phyloP scores from a whole-genome alignment of 148 eudicot genomes.

The Amaranthus cruentus region DNA sequence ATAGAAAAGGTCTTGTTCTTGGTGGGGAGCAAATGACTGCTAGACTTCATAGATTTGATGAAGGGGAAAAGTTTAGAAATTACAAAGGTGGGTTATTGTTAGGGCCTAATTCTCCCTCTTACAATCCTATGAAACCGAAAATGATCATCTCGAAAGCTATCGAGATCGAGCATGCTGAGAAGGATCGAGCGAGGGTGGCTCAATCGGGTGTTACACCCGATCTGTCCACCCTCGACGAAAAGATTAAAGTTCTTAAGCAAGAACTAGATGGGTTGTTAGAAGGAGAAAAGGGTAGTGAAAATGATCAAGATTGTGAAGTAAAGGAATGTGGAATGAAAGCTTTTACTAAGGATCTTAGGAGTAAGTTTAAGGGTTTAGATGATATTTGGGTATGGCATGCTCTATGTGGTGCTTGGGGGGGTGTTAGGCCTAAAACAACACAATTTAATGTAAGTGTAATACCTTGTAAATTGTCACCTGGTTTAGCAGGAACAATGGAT shows the following conservation, averaged over 20 bases:
- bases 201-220: slow-evolving; percentile 24
- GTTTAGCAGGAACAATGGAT: slow-evolving; percentile 52
- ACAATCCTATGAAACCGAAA: slow-evolving; percentile 50
- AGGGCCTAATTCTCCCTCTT: slow-evolving; percentile 35
- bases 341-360: slow-evolving; percentile 47
- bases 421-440: slow-evolving; percentile 57
- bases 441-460: slow-evolving; percentile 38
- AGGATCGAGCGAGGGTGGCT: slow-evolving; percentile 35
- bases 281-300: slow-evolving; percentile 12
- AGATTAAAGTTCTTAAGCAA: slow-evolving; percentile 32
- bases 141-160: slow-evolving; percentile 48
- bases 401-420: slow-evolving; percentile 70
- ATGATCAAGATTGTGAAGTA: slow-evolving; percentile 14
- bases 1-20: slow-evolving; percentile 38
- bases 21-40: slow-evolving; percentile 72
- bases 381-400: slow-evolving; percentile 74
- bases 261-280: slow-evolving; percentile 38
- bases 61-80: slow-evolving; percentile 49
- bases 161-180: slow-evolving; percentile 49
- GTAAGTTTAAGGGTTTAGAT: slow-evolving; percentile 48
- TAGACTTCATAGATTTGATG: slow-evolving; percentile 51
- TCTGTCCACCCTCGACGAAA: slow-evolving; percentile 23
- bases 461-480: slow-evolving; percentile 46
- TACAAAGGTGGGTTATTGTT: slow-evolving; percentile 42
- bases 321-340: slow-evolving; percentile 48